phyloP scores from a whole-genome alignment of 805 yeast species.

The Cyberlindnera maclurae region DNA sequence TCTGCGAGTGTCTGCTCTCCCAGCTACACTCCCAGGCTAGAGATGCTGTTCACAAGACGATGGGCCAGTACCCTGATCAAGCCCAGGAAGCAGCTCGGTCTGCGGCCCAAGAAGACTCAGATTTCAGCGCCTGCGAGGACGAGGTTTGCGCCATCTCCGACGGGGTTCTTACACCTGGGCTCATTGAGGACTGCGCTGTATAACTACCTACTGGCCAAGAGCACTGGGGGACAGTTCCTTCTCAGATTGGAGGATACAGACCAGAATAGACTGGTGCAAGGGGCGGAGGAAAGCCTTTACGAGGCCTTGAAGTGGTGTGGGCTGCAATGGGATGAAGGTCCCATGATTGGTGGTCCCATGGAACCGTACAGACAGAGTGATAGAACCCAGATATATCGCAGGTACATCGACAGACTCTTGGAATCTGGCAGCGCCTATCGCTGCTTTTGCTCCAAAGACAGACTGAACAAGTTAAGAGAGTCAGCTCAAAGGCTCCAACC shows the following conservation, averaged over 20 bases:
- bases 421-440: constrained; percentile 71
- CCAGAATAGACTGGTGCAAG: constrained; percentile 64
- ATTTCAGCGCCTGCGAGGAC: constrained; percentile 57
- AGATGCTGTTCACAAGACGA: constrained; percentile 1
- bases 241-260: constrained; percentile 92
- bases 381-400: constrained; percentile 55
- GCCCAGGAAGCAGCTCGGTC: constrained; percentile 12
- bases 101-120: constrained; percentile 15
- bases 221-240: constrained; percentile 74
- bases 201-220: constrained; percentile 74
- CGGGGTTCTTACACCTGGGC: constrained; percentile 92
- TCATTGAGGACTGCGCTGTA: constrained; percentile 89
- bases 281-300: constrained; percentile 79
- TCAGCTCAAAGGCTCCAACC: constrained; percentile 72
- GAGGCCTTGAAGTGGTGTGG: constrained; percentile 75
- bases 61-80: constrained; percentile 7
- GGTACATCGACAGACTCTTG: constrained; percentile 51
- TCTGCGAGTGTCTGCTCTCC: no score
- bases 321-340: constrained; percentile 76
- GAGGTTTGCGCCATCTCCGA: constrained; percentile 97
- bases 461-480: constrained; percentile 60
- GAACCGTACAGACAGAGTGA: constrained; percentile 89
- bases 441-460: constrained; percentile 78
- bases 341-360: constrained; percentile 33
- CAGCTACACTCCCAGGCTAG: no score